Evolutionary conservation across 2,329 filamentous ascomycete species (phyloP).

Genomic region (Drechslerella stenobrocha): DNA sequence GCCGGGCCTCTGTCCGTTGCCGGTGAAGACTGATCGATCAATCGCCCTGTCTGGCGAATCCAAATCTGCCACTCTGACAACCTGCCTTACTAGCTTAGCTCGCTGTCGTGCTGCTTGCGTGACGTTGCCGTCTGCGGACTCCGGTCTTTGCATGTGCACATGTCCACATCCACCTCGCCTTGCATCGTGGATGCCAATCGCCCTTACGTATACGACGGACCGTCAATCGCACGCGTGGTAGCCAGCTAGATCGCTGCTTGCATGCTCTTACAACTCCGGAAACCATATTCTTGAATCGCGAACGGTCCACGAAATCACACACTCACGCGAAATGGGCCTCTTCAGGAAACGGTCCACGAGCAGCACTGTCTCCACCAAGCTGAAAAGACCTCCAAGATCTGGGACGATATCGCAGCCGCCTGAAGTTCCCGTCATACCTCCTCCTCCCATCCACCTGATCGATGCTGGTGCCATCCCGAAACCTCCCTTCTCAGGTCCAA

Average conservation of each 20-base stretch:
- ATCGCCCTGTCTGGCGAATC: background rate
- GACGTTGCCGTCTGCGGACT: background rate
- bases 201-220: background rate
- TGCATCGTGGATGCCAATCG: conserved; percentile 4
- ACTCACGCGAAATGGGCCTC: conserved; percentile 17
- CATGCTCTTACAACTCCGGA: background rate
- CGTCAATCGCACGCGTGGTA: background rate
- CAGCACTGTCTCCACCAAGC: conserved; percentile 43
- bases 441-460: conserved; percentile 13
- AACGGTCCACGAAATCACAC: background rate
- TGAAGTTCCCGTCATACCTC: conserved; percentile 38
- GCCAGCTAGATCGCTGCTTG: too few relatives aligned
- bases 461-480: conserved; percentile 8
- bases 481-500: conserved; percentile 18
- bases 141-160: background rate
- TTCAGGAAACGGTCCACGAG: conserved; percentile 45
- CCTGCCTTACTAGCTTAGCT: background rate
- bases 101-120: background rate
- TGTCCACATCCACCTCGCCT: background rate
- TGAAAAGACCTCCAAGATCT: conserved; percentile 34
- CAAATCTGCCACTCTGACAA: too few relatives aligned
- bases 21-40: background rate
- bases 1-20: conserved; percentile 1
- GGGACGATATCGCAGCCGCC: conserved; percentile 19
- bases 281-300: background rate